Percentiles rank a stretch among this genome's conserved stretches.
phyloP scores from a whole-genome alignment of 768 basidiomycete genomes.

The Russula emetica region DNA sequence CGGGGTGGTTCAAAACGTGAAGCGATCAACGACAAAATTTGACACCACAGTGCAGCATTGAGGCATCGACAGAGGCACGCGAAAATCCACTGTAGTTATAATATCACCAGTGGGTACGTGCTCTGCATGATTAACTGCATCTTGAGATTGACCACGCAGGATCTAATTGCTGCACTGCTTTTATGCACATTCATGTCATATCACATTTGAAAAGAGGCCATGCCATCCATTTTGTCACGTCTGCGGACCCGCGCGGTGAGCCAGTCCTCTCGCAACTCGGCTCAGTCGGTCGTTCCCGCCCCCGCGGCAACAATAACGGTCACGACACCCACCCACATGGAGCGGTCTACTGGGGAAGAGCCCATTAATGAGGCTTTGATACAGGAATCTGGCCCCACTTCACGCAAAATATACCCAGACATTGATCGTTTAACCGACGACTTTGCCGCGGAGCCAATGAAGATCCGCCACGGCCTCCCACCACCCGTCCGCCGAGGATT shows the following conservation, averaged over 20 bases:
- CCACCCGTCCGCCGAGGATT: slow-evolving; percentile 19
- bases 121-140: neutral
- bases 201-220: slow-evolving; percentile 1
- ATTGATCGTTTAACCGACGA: slow-evolving; percentile 36
- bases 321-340: slow-evolving; percentile 11
- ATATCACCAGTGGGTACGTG: neutral
- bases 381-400: slow-evolving; percentile 22
- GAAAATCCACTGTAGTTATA: neutral
- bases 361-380: neutral
- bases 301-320: slow-evolving; percentile 21
- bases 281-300: slow-evolving; percentile 16
- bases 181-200: neutral
- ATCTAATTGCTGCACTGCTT: slow-evolving; percentile 4
- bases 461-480: slow-evolving; percentile 14
- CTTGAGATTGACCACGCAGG: neutral
- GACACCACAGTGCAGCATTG: neutral
- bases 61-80: neutral
- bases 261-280: slow-evolving; percentile 27
- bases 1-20: slow-evolving; percentile 17
- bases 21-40: neutral
- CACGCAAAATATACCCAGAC: slow-evolving; percentile 41
- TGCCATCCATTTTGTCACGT: slow-evolving; percentile 36
- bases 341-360: neutral
- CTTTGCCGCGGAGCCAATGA: slow-evolving; percentile 15
- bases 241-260: slow-evolving; percentile 33